Evolutionary conservation across 495 filamentous ascomycete species (phyloP).

Genomic region (Cryomyces antarcticus): DNA sequence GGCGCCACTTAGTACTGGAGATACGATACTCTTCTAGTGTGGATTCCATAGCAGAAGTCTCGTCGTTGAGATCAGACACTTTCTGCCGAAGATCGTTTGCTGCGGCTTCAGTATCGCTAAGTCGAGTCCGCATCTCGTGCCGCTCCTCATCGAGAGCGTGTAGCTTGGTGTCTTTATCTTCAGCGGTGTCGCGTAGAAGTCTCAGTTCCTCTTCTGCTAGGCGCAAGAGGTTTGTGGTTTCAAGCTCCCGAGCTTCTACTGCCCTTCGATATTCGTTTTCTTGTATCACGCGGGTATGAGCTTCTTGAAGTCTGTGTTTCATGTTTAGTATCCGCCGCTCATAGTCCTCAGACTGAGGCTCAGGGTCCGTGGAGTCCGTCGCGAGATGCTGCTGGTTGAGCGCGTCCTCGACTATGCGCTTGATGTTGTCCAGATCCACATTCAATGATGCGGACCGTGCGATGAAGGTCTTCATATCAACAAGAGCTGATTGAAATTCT

Average conservation of each 20-base stretch:
- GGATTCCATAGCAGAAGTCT: slow-evolving; percentile 32
- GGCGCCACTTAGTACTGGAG: slow-evolving; percentile 32
- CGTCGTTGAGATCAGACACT: slow-evolving; percentile 7
- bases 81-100: slow-evolving; percentile 4
- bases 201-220: slow-evolving; percentile 52
- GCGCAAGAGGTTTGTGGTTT: slow-evolving; percentile 48
- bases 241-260: slow-evolving; percentile 51
- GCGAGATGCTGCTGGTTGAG: slow-evolving; percentile 12
- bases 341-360: slow-evolving; percentile 15
- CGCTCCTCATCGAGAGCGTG: slow-evolving; percentile 32
- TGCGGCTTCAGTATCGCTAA: slow-evolving; percentile 6
- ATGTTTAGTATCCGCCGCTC: slow-evolving; percentile 27
- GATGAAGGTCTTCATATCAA: slow-evolving; percentile 33
- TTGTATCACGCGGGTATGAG: slow-evolving; percentile 28
- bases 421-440: slow-evolving; percentile 29
- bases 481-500: slow-evolving; percentile 35
- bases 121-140: slow-evolving; percentile 16
- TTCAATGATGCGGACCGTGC: slow-evolving; percentile 14
- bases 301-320: slow-evolving; percentile 17
- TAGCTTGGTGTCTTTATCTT: slow-evolving; percentile 39
- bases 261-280: slow-evolving; percentile 45
- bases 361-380: slow-evolving; percentile 10
- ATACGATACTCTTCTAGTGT: slow-evolving; percentile 42
- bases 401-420: slow-evolving; percentile 36
- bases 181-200: slow-evolving; percentile 46